Evolutionary conservation across 441 rosid species (phyloP).

Genomic region (Brassica balearica): DNA sequence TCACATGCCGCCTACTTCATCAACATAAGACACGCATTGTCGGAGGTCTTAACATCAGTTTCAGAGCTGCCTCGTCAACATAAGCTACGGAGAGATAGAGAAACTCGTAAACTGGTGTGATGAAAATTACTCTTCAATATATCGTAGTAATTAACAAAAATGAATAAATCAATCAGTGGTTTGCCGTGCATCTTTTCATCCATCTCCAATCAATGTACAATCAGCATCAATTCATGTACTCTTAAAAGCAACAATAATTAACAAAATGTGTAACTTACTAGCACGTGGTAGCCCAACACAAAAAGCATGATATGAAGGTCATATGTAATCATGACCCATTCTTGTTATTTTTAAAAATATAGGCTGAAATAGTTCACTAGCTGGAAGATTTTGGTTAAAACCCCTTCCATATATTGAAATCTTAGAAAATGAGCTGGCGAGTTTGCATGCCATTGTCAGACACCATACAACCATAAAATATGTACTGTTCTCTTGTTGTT

Average conservation of each 20-base stretch:
- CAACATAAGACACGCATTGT: slow-evolving; percentile 17
- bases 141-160: background rate
- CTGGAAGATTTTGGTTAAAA: slow-evolving; percentile 6
- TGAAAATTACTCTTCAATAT: background rate
- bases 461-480: background rate
- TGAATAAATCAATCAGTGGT: background rate
- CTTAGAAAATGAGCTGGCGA: background rate
- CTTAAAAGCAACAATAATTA: background rate
- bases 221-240: slow-evolving; percentile 11
- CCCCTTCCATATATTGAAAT: slow-evolving; percentile 5
- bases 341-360: background rate
- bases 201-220: slow-evolving; percentile 20
- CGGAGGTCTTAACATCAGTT: slow-evolving; percentile 1
- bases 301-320: slow-evolving; percentile 11
- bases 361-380: slow-evolving; percentile 1
- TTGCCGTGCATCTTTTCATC: background rate
- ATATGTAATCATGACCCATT: slow-evolving; percentile 4
- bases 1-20: background rate
- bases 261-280: background rate
- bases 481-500: background rate
- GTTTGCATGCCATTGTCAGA: background rate
- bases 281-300: slow-evolving; percentile 16
- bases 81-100: background rate
- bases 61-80: slow-evolving; percentile 1
- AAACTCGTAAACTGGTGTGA: background rate